phyloP scores from a whole-genome alignment of 108 stramenopile species.

The Cyclostephanos tholiformis region DNA sequence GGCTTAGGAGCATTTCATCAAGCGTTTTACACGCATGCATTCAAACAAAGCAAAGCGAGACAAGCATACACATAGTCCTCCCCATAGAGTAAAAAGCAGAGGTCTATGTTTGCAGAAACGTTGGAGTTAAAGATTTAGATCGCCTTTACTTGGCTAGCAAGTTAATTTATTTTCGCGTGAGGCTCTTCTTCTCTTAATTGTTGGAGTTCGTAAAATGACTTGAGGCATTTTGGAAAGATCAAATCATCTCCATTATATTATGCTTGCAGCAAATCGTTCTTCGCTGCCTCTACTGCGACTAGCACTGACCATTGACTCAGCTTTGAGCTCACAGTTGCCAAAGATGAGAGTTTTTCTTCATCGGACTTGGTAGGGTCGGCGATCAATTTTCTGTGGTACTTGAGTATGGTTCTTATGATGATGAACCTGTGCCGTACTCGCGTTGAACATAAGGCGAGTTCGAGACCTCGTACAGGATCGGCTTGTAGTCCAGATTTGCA shows the following conservation, averaged over 20 bases:
- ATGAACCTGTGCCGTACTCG: slow-evolving; percentile 12
- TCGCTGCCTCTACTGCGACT: slow-evolving; percentile 27
- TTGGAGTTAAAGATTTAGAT: background rate
- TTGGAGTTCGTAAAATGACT: background rate
- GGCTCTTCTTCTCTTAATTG: slow-evolving; percentile 6
- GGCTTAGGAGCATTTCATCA: too few relatives aligned
- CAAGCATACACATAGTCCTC: too few relatives aligned
- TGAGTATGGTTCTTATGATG: slow-evolving; percentile 7
- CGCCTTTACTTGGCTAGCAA: background rate
- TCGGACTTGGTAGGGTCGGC: background rate
- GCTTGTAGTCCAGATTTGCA: slow-evolving; percentile 12
- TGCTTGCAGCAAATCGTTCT: slow-evolving; percentile 8
- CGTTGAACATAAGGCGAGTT: slow-evolving; percentile 7
- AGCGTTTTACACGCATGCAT: background rate
- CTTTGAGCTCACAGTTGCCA: slow-evolving; percentile 18
- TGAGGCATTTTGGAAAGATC: slow-evolving; percentile 2
- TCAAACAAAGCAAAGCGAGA: background rate
- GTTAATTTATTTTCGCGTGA: background rate
- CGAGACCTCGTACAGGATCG: slow-evolving; percentile 18
- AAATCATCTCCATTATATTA: slow-evolving; percentile 20
- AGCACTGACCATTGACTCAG: slow-evolving; percentile 24
- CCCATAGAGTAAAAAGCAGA: too few relatives aligned
- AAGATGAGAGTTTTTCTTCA: background rate
- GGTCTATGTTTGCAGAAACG: background rate
- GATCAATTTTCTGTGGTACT: slow-evolving; percentile 18